Percentiles rank a stretch among this genome's conserved stretches.
Evolutionary conservation across 176 grass and related monocot species (phyloP).

Genomic region (Bolboschoenus planiculmis): DNA sequence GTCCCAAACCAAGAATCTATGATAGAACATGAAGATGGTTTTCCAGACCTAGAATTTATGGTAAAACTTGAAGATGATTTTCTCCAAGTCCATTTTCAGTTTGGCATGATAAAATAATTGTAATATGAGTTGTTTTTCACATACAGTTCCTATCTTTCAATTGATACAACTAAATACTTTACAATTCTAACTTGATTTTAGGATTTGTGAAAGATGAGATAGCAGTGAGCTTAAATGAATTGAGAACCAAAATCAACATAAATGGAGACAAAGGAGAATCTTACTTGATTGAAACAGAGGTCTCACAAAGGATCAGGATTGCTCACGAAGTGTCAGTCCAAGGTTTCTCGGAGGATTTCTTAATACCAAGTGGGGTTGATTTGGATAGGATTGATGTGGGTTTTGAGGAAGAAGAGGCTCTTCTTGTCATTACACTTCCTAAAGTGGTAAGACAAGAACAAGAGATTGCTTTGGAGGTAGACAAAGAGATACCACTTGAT

Average conservation of each 20-base stretch:
- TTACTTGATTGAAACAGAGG: constrained; percentile 30
- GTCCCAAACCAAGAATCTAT: not conserved
- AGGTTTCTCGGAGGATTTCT: constrained; percentile 47
- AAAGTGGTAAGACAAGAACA: constrained; percentile 31
- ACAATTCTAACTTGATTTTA: constrained; percentile 9
- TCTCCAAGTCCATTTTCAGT: not conserved
- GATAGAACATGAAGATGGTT: not conserved
- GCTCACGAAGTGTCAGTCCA: constrained; percentile 33
- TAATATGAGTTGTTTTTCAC: not conserved
- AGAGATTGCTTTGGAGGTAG: constrained; percentile 17
- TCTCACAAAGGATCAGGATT: constrained; percentile 31
- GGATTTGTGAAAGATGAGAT: constrained; percentile 62
- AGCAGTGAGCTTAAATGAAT: constrained; percentile 39
- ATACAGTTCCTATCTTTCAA: not conserved
- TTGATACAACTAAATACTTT: not conserved
- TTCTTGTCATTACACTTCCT: constrained; percentile 72
- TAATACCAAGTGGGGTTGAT: constrained; percentile 38
- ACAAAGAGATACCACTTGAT: not conserved
- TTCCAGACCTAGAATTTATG: not conserved
- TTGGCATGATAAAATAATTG: not conserved
- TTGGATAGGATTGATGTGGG: constrained; percentile 36
- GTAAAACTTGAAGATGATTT: not conserved
- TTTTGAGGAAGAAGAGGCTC: constrained; percentile 61
- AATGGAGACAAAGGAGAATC: constrained; percentile 36
- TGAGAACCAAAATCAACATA: constrained; percentile 41